Percentiles rank a stretch among this genome's conserved stretches.
Evolutionary conservation across 2,329 filamentous ascomycete species (phyloP).

Genomic region (Penicillium sp.): DNA sequence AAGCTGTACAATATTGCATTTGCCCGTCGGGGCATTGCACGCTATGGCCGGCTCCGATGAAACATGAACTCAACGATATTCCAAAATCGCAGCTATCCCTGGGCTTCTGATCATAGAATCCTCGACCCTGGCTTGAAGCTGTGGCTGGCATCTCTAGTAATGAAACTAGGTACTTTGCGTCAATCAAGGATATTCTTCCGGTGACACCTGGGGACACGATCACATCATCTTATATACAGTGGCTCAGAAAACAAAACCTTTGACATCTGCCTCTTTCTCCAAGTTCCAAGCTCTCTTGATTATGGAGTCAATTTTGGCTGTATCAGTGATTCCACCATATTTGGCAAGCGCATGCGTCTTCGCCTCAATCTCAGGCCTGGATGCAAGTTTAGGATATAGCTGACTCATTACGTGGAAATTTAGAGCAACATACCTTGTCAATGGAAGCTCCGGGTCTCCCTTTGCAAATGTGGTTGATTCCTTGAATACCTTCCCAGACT

Average conservation of each 20-base stretch:
- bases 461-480: constrained; percentile 29
- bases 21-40: constrained; percentile 2
- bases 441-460: constrained; percentile 28
- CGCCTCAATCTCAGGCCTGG: constrained; percentile 21
- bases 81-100: background rate
- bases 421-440: constrained; percentile 24
- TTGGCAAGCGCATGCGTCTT: constrained; percentile 21
- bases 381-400: background rate
- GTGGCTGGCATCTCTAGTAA: background rate
- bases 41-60: background rate
- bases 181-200: background rate
- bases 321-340: constrained; percentile 24
- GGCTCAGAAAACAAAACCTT: constrained; percentile 20
- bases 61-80: constrained; percentile 1
- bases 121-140: no score
- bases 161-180: background rate
- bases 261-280: constrained; percentile 18
- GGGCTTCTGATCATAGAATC: no score
- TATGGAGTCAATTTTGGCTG: constrained; percentile 15
- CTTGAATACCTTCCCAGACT: constrained; percentile 20
- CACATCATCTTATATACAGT: background rate
- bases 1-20: constrained; percentile 25
- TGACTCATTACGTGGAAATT: no score
- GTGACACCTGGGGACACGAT: no score
- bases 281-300: constrained; percentile 24